These are phyloP conservation scores for Aethionema arabicum DNA, from an alignment of 345 rosid genomes.

Conservation along the genomic window DNA sequence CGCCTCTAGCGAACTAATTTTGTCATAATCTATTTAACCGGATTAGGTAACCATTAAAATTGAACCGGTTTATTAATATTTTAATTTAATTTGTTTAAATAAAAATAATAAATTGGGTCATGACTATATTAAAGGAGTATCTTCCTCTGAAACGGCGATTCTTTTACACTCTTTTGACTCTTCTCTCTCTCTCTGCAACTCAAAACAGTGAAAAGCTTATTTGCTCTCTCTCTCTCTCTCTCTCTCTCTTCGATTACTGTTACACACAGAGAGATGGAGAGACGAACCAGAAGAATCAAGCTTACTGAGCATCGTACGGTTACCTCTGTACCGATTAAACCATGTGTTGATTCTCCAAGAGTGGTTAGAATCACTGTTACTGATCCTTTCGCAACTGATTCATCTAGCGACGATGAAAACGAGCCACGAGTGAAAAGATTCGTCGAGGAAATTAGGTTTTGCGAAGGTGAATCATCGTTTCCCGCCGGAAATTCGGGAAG, in stretches of 20 bases:
- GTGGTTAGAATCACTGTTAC: slow-evolving; percentile 27
- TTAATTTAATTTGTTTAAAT: too few relatives aligned
- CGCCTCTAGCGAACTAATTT: too few relatives aligned
- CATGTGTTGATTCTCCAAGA: slow-evolving; percentile 19
- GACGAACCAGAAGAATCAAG: slow-evolving; percentile 36
- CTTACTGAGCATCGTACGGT: slow-evolving; percentile 34
- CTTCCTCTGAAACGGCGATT: slow-evolving; percentile 26
- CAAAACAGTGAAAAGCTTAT: slow-evolving; percentile 10
- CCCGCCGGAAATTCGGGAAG: background rate
- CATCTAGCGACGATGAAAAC: slow-evolving; percentile 35
- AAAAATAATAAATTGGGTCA: background rate
- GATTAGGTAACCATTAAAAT: too few relatives aligned
- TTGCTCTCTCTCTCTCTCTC: background rate
- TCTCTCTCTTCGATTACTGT: background rate
- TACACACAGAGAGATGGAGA: slow-evolving; percentile 28
- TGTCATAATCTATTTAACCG: too few relatives aligned
- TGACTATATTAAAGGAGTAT: slow-evolving; percentile 21
- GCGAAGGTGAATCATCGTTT: background rate
- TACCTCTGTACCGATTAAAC: slow-evolving; percentile 4
- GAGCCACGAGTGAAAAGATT: slow-evolving; percentile 27
- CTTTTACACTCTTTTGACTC: slow-evolving; percentile 23
- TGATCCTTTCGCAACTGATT: slow-evolving; percentile 37
- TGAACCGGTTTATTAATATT: too few relatives aligned
- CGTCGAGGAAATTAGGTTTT: slow-evolving; percentile 31
- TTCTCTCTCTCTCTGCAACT: slow-evolving; percentile 1